Base-by-base conservation (phyloP, 495 filamentous ascomycete species). In the Mytilinidion resinicola region DNA sequence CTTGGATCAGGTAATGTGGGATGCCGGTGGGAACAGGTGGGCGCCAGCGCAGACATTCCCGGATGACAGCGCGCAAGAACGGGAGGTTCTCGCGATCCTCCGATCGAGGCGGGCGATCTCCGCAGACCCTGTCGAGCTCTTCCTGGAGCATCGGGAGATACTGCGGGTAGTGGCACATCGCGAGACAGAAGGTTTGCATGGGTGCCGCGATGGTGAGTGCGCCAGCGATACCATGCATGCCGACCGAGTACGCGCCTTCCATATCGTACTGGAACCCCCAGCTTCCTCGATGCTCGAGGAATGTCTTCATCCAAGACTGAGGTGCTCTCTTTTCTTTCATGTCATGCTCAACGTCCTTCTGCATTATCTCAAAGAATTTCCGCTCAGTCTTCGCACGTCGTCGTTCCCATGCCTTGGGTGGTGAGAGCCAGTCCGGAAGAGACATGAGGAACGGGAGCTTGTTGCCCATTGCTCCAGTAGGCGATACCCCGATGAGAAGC, bases 1-100 rank as follows among this genome's bases (percentile, higher is more conserved):
- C 77, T 42, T 80, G 66, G 1, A 75, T 77, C 11, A 75, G 58
- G 0, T 74, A 76, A 56, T 86, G 83, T 0, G 81, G 80, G 17
- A 72, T 69, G 38, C 67, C 69, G 36, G 59, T 59, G 72, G 64
- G 83, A 70, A 63, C 79, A 67, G 55, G 77, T 69, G 83, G 82
- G 11, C 80, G 69, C 83, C 83, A 85, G 49, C 84, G 74, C 19
- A 84, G 70, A 11, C 78, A 73, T 67, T 87, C 83, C 66, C 82
- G 80, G n/a, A 85, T 75, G 10, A 80, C 72, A 0, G 83, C 82
- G 36, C 81, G 70, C 52, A 85, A 53, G 38, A 71, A 64, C 1
- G 73, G 73, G 17, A 76, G 56, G 30, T 71, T 65, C 6, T 69
- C 73, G 50, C 62, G 55, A 56, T 75, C 73, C 14, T 61, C 57